Evolutionary conservation across 2,329 filamentous ascomycete genomes (phyloP).

Genomic region (Arthrocladium fulminans): DNA sequence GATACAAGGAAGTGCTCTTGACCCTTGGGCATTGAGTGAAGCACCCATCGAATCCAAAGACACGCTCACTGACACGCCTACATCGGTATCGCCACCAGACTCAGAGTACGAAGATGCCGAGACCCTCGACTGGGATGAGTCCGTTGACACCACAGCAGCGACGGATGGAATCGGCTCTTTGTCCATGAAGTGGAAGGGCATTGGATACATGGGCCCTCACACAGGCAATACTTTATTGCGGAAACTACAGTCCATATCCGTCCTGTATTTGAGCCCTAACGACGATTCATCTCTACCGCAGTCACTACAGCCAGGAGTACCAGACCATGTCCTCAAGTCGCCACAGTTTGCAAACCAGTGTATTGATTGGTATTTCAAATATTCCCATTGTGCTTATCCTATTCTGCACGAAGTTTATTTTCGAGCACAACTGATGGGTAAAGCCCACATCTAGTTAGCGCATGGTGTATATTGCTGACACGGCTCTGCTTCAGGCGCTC

Average conservation of each 20-base stretch:
- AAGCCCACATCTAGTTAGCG: no score
- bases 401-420: conserved; percentile 27
- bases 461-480: no score
- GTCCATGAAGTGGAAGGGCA: conserved; percentile 3
- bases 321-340: conserved; percentile 3
- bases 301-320: conserved; percentile 1
- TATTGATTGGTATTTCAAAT: conserved; percentile 6
- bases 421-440: conserved; percentile 34
- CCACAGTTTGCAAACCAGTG: conserved; percentile 3
- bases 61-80: neutral
- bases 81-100: neutral
- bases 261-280: conserved; percentile 1
- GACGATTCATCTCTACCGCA: neutral
- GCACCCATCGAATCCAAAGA: neutral
- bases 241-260: conserved; percentile 4
- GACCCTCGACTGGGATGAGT: conserved; percentile 8
- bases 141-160: neutral
- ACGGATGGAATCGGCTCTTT: conserved; percentile 10
- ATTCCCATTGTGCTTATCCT: neutral
- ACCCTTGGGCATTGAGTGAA: neutral
- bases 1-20: neutral
- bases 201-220: conserved; percentile 10
- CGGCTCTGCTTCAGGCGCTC: no score
- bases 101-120: conserved; percentile 2
- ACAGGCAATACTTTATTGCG: conserved; percentile 4